These are phyloP conservation scores for Rubia peregrina DNA, from an alignment of 305 asterid species.

Conservation along the genomic window DNA sequence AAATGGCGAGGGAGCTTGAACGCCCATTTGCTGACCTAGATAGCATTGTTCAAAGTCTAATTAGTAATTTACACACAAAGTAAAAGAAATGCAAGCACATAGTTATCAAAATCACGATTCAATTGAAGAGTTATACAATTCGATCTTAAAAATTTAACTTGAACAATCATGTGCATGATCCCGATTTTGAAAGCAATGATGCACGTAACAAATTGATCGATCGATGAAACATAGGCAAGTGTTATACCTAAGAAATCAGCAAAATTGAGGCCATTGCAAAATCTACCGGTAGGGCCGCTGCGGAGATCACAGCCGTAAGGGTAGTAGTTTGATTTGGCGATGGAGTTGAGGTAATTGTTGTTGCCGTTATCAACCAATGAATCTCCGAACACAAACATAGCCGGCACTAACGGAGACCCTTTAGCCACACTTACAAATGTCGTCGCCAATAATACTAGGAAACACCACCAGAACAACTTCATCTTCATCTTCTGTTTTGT, in stretches of 20 bases:
- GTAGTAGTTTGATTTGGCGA: conserved; percentile 71
- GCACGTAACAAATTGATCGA: too few relatives aligned
- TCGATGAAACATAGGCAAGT: too few relatives aligned
- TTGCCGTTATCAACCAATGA: conserved; percentile 78
- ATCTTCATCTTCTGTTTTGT: neutral
- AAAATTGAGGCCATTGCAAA: conserved; percentile 68
- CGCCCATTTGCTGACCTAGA: conserved; percentile 57
- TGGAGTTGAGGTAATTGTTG: conserved; percentile 62
- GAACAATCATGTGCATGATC: too few relatives aligned
- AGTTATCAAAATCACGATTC: too few relatives aligned
- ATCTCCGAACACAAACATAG: conserved; percentile 75
- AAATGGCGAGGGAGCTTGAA: conserved; percentile 68
- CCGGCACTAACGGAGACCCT: conserved; percentile 39
- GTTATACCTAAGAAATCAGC: conserved; percentile 55
- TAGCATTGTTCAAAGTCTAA: neutral
- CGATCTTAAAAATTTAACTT: too few relatives aligned
- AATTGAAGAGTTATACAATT: too few relatives aligned
- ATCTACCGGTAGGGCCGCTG: conserved; percentile 60
- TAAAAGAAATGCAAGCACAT: too few relatives aligned
- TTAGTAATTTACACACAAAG: neutral
- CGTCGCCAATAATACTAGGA: neutral
- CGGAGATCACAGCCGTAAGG: conserved; percentile 69
- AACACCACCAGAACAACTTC: neutral
- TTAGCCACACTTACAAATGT: neutral
- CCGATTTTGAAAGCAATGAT: too few relatives aligned